These are phyloP conservation scores for Sphagnum tenellum DNA, from an alignment of 225 moss, liverwort and hornwort genomes.

Conservation along the genomic window DNA sequence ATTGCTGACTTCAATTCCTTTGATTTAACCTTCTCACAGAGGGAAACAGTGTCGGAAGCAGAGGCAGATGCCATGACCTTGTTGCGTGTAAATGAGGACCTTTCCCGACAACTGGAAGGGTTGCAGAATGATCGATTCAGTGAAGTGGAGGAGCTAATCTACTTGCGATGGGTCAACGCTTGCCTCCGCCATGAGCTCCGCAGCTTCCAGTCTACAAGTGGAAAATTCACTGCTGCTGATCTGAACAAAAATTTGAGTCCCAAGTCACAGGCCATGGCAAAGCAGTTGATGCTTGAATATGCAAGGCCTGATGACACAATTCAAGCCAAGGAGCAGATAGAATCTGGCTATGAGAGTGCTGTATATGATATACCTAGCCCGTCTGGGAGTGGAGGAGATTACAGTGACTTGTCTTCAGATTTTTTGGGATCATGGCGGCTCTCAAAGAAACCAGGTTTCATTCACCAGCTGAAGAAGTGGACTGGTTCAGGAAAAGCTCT, in stretches of 20 bases:
- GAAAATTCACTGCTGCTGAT: slow-evolving; percentile 38
- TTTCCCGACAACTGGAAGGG: slow-evolving; percentile 56
- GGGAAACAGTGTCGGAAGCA: slow-evolving; percentile 7
- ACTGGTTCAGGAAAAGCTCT: slow-evolving; percentile 13
- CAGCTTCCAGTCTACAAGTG: slow-evolving; percentile 21
- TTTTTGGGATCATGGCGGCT: slow-evolving; percentile 12
- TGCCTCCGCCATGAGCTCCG: slow-evolving; percentile 57
- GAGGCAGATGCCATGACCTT: slow-evolving; percentile 38
- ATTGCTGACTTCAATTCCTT: no score
- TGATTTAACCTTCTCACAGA: no score
- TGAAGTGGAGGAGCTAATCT: slow-evolving; percentile 64
- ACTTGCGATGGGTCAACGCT: slow-evolving; percentile 63
- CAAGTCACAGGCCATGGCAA: slow-evolving; percentile 47
- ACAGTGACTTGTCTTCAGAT: slow-evolving; percentile 23
- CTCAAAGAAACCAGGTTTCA: slow-evolving; percentile 32
- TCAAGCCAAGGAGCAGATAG: slow-evolving; percentile 23
- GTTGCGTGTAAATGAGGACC: slow-evolving; percentile 52
- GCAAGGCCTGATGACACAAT: slow-evolving; percentile 36
- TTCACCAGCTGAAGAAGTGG: slow-evolving; percentile 57
- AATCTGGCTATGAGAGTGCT: slow-evolving; percentile 43
- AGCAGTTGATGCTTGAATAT: slow-evolving; percentile 55
- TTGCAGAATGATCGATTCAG: slow-evolving; percentile 49
- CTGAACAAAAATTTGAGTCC: slow-evolving; percentile 60
- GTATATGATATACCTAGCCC: slow-evolving; percentile 34
- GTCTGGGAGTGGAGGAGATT: slow-evolving; percentile 20